Conservation (phyloP, 148 eudicot species). For the Euryodendron excelsum region DNA sequence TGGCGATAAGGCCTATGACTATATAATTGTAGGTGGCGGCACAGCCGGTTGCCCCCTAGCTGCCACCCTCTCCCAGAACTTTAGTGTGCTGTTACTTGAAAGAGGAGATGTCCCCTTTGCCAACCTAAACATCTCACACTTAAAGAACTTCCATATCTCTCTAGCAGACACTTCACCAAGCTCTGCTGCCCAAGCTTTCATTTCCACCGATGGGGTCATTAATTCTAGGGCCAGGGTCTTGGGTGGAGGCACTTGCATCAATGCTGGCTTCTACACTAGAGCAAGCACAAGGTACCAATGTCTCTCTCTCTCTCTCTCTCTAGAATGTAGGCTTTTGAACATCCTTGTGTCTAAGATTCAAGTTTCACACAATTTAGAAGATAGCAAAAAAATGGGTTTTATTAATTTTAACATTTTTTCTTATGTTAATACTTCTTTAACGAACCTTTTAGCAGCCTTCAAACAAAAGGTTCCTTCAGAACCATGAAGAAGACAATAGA, state of each 20-base stretch:
- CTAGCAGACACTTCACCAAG: constrained; percentile 65
- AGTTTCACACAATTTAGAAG: too few species aligned
- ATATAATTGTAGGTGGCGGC: constrained; percentile 91
- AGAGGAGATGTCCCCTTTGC: constrained; percentile 88
- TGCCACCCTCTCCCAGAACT: constrained; percentile 68
- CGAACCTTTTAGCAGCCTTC: too few species aligned
- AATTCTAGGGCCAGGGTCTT: constrained; percentile 81
- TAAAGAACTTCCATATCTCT: constrained; percentile 80
- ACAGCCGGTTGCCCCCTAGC: constrained; percentile 96
- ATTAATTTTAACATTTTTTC: too few species aligned
- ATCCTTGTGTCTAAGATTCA: too few species aligned
- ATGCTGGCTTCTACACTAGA: constrained; percentile 94
- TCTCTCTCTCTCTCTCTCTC: too few species aligned
- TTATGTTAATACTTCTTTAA: too few species aligned
- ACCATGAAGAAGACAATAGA: too few species aligned
- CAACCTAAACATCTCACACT: constrained; percentile 55
- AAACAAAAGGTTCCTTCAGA: too few species aligned
- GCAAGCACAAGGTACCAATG: constrained; percentile 81
- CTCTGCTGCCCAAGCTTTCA: constrained; percentile 77
- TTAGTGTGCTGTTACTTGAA: constrained; percentile 69
- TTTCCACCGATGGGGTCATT: constrained; percentile 81
- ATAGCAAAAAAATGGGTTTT: too few species aligned
- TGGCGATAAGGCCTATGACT: constrained; percentile 45
- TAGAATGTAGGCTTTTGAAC: too few species aligned
- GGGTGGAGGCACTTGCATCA: constrained; percentile 86